Percentiles rank a stretch among this genome's conserved stretches.
phyloP scores from a whole-genome alignment of 2,329 filamentous ascomycete genomes.

The Ophiocordyceps camponoti-rufipedis region DNA sequence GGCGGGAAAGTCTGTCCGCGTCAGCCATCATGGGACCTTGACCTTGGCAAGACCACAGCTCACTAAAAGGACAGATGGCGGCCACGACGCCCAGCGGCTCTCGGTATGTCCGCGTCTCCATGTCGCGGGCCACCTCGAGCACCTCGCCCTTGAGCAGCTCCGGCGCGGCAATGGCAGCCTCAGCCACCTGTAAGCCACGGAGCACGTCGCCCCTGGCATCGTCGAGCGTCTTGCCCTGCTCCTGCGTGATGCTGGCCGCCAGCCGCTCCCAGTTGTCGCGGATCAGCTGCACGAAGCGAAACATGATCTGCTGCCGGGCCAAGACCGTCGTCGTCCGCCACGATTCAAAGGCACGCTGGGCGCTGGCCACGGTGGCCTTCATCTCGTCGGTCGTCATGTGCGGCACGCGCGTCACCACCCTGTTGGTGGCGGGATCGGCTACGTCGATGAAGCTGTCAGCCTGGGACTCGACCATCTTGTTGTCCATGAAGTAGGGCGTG shows the following conservation, averaged over 20 bases:
- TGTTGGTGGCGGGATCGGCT: conserved; percentile 70
- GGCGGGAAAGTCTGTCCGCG: conserved; percentile 56
- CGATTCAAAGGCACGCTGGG: conserved; percentile 53
- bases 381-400: conserved; percentile 68
- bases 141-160: conserved; percentile 71
- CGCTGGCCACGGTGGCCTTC: conserved; percentile 55
- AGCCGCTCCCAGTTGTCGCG: conserved; percentile 72
- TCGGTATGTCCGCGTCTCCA: conserved; percentile 71
- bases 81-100: conserved; percentile 69
- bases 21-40: neutral
- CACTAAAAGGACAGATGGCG: conserved; percentile 76
- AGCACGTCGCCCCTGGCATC: conserved; percentile 71
- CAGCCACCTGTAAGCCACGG: conserved; percentile 66
- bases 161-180: conserved; percentile 64
- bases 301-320: conserved; percentile 68
- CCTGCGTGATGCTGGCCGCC: conserved; percentile 68
- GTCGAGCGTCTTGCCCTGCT: conserved; percentile 78
- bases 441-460: conserved; percentile 61
- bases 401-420: conserved; percentile 66
- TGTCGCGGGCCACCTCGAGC: conserved; percentile 72
- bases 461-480: conserved; percentile 52
- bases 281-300: conserved; percentile 65
- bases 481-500: conserved; percentile 70
- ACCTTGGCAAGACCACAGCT: too few relatives aligned
- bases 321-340: conserved; percentile 61